Base-by-base conservation (phyloP, 805 yeast genomes). In the Pichia eremophila region DNA sequence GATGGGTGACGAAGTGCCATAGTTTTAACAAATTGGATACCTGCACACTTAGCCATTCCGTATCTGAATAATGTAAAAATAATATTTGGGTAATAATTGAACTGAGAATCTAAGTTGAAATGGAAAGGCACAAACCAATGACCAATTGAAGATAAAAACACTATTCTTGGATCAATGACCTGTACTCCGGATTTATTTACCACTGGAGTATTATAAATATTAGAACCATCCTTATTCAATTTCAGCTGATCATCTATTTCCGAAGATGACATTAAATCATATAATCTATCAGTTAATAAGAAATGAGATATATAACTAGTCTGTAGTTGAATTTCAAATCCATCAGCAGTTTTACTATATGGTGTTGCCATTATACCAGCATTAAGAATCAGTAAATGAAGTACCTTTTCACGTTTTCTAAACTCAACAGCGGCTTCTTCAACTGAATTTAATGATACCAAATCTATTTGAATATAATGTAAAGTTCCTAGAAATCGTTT, bases 351-450 rank as follows among this genome's bases (percentile, higher is more conserved):
- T 32, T 70, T 54, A 19, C 74, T 68, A 60, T 69, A 79, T 0
- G 95, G 91, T n/a, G 81, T 69, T 15, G 84, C 89, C 79, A 84
- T 81, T 6, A 83, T 78, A 2, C 95, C 93, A 1, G 95, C 90
- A 62, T 86, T 87, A 55, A 85, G 78, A 41, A 87, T 72, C 34
- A 87, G 68, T 22, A 86, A 63, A 60, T 85, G 80, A 31, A 87
- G 60, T 18, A 66, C 51, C 28, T 63, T 59, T 54, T 83, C 91
- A 45, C 65, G 54, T 15, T 62, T 61, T 39, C 64, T 64, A 49
- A 83, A 72, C 34, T 65, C 65, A 9, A 60, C 56, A 12, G 76
- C 77, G 0, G 87, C 84, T 36, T 56, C 56, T 35, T 72, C 75
- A 14, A 77, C 78, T 14, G 72, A 63, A 8, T 62, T 59, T 44